Base-by-base conservation (phyloP, 2,329 filamentous ascomycete genomes). In the Mycosphaerella sp. region DNA sequence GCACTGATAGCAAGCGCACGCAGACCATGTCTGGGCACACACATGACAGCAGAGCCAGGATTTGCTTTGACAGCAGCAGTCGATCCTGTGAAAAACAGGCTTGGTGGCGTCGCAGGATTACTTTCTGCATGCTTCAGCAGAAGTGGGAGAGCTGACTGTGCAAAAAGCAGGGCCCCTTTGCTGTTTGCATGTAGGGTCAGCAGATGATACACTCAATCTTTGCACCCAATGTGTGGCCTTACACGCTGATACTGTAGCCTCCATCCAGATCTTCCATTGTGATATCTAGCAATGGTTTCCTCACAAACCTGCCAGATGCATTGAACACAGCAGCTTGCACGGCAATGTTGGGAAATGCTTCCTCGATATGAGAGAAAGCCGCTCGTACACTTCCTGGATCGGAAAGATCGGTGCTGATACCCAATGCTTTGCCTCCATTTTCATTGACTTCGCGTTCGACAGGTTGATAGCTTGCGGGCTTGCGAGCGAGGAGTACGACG, bases 81-180 rank as follows among this genome's bases (percentile, higher is more conserved):
- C 0, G 89, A 89, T 23, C 89, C 89, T 0, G 89, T 95, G 71
- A 93, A 86, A 64, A 95, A 84, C n/a, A 95, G 74, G 0, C 85
- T 84, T 0, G 89, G 89, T 1, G 89, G 87, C 64, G 88, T 70
- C 26, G 78, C 73, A 0, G 79, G 68, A 0, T 71, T 69, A 34
- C 70, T 65, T 21, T 64, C 62, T 0, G 82, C 78, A 0, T 81
- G 75, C 12, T 81, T 76, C 2, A 90, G 77, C 1, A 95, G 79
- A 1, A 85, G 75, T 0, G 89, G 89, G 1, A 95, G 72, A 0
- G 81, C 75, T 2, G 78, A 76, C 69, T 91, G 83, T 1, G 87
- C 82, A 69, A 95, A 95, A 64, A 83, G 73, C 68, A 88, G 89
- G 26, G 86, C 84, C 7, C 87, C 88, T 32, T 76, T 76, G 3